Evolutionary conservation across 495 filamentous ascomycete species (phyloP).

Genomic region (Xylaria flabelliformis): DNA sequence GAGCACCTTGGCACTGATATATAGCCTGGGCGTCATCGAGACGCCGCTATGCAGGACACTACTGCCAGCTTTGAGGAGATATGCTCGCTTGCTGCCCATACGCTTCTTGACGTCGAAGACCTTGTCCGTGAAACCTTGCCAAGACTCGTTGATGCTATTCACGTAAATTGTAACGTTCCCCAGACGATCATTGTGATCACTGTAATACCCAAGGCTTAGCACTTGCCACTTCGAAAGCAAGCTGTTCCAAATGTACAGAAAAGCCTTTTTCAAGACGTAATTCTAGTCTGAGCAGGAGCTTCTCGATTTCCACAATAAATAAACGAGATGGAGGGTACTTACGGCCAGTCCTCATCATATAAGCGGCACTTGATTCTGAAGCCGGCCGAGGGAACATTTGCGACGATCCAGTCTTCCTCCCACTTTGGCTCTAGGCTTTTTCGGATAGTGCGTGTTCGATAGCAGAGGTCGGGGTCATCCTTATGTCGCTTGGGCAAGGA

Average conservation of each 20-base stretch:
- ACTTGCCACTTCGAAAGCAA: background rate
- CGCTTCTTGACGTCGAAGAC: slow-evolving; percentile 79
- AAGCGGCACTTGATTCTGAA: slow-evolving; percentile 81
- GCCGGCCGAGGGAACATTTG: slow-evolving; percentile 79
- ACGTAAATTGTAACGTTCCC: slow-evolving; percentile 79
- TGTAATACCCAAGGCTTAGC: background rate
- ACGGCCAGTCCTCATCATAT: slow-evolving; percentile 83
- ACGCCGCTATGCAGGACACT: slow-evolving; percentile 62
- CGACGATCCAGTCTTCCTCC: slow-evolving; percentile 86
- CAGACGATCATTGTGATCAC: slow-evolving; percentile 83
- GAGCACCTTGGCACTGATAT: slow-evolving; percentile 73
- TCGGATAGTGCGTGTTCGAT: slow-evolving; percentile 77
- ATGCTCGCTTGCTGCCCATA: slow-evolving; percentile 83
- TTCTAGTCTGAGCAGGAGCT: background rate
- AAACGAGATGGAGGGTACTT: background rate
- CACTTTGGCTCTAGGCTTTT: slow-evolving; percentile 74
- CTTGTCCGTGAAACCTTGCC: slow-evolving; percentile 67
- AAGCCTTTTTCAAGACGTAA: background rate
- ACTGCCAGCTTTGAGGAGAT: slow-evolving; percentile 68
- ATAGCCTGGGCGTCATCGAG: slow-evolving; percentile 59
- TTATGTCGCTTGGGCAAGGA: slow-evolving; percentile 75
- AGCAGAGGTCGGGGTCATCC: slow-evolving; percentile 73
- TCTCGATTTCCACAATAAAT: background rate
- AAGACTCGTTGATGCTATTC: slow-evolving; percentile 62
- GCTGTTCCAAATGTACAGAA: background rate